phyloP scores from a whole-genome alignment of 768 basidiomycete genomes.

The Infundibulicybe gibba region DNA sequence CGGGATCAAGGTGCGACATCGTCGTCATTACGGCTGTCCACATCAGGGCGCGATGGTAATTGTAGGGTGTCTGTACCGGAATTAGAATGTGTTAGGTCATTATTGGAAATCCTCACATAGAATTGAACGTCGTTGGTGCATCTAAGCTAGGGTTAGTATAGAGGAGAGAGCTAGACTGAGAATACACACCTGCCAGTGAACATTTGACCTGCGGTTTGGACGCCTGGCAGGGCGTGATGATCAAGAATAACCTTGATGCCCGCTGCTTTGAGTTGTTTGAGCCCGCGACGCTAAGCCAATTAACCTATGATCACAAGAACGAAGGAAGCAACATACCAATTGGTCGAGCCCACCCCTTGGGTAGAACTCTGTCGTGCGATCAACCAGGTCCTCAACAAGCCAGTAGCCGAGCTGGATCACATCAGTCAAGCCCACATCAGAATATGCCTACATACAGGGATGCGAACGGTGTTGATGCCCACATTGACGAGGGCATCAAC shows the following conservation, averaged over 20 bases:
- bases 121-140: conserved; percentile 71
- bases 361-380: conserved; percentile 57
- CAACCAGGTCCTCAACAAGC: conserved; percentile 72
- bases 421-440: neutral
- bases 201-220: conserved; percentile 53
- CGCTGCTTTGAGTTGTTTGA: conserved; percentile 54
- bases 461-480: conserved; percentile 73
- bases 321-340: conserved; percentile 35
- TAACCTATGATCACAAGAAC: too few species aligned
- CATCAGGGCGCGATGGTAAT: conserved; percentile 75
- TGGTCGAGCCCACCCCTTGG: conserved; percentile 67
- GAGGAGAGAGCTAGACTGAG: neutral
- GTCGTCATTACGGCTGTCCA: conserved; percentile 82
- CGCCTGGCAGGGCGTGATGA: conserved; percentile 72
- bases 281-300: conserved; percentile 26
- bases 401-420: conserved; percentile 70
- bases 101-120: conserved; percentile 45
- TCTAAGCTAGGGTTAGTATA: conserved; percentile 24
- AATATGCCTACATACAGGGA: conserved; percentile 49
- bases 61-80: conserved; percentile 50
- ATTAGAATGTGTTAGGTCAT: neutral
- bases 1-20: conserved; percentile 65
- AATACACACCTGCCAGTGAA: conserved; percentile 62
- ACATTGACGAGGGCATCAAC: conserved; percentile 47
- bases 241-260: conserved; percentile 64